Base-by-base conservation (phyloP, 2,329 filamentous ascomycete species). In the Ceratocystis huliohia region DNA sequence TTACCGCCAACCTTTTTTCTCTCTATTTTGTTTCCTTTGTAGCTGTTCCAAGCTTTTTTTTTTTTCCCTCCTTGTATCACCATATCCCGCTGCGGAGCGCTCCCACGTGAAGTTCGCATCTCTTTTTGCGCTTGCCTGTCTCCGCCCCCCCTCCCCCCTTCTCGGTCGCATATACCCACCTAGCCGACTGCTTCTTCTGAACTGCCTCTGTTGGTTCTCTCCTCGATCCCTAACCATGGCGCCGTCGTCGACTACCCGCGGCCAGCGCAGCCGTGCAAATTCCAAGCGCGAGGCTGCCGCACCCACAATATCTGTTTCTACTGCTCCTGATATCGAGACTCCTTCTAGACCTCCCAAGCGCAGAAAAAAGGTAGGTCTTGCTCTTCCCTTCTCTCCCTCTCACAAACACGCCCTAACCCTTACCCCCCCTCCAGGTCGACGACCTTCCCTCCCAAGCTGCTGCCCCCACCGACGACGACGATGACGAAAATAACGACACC, bases 271-370 rank as follows among this genome's bases (percentile, higher is more conserved):
- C 28, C 66, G 66, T 48, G 57, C 66, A 28, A 67, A 69, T 74
- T 74, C 70, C 5, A 73, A 73, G 64, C 73, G 75, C 57, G 71
- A 73, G 56, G 71, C 73, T 33, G 68, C 73, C 65, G 72, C 73
- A 33, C 62, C 66, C 17, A 48, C 66, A 15, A 65, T 67, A 25
- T 17, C 66, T 25, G 61, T 67, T 53, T 69, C 71, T 53, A 78
- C 81, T 57, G 76, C 73, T 41, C 37, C 37, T 63, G 78, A 81
- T 56, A 78, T 80, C 61, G 83, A 83, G 30, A 86, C 84, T 3
- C 84, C 84, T 15, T 82, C 79, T 67, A 80, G 83, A 65, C 84
- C 84, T n/a, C 76, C 80, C 10, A 87, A 87, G 77, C 83, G 84
- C 72, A 82, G 84, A 75, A 86, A 81, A 77, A 84, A 82, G 79